A percentile compares a stretch with the other conserved stretches of the same genome.
These are phyloP conservation scores for Asterionellopsis glacialis DNA, from an alignment of 108 stramenopile species.

Conservation along the genomic window DNA sequence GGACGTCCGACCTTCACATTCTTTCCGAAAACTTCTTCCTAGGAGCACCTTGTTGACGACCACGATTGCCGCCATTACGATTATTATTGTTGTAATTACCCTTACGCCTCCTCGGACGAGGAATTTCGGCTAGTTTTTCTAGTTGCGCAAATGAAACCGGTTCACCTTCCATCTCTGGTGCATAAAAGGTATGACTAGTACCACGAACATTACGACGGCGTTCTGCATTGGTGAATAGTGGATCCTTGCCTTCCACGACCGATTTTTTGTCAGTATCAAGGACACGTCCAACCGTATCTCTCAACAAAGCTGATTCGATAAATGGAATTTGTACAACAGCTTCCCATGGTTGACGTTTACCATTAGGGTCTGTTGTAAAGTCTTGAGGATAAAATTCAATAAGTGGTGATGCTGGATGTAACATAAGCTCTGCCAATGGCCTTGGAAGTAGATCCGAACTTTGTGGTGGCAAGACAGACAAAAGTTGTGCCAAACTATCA, in stretches of 20 bases:
- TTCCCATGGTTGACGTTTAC: slow-evolving; percentile 94
- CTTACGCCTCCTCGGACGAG: too few species aligned
- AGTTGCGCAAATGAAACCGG: too few species aligned
- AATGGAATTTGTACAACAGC: slow-evolving; percentile 97
- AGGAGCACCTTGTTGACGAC: too few species aligned
- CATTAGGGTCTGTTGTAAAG: slow-evolving; percentile 80
- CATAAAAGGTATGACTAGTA: slow-evolving; percentile 47
- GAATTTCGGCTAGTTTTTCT: too few species aligned
- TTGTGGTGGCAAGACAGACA: slow-evolving; percentile 94
- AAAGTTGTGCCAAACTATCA: slow-evolving; percentile 90
- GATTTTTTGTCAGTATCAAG: slow-evolving; percentile 50
- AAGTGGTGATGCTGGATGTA: slow-evolving; percentile 81
- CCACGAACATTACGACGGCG: slow-evolving; percentile 67
- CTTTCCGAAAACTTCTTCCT: too few species aligned
- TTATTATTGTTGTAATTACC: too few species aligned
- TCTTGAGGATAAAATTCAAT: slow-evolving; percentile 84
- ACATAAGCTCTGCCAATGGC: slow-evolving; percentile 88
- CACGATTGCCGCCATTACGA: too few species aligned
- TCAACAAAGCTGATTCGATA: slow-evolving; percentile 82
- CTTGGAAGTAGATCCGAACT: slow-evolving; percentile 84
- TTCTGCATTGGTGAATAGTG: slow-evolving; percentile 58
- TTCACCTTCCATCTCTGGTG: neutral
- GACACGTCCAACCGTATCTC: slow-evolving; percentile 68
- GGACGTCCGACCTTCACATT: too few species aligned
- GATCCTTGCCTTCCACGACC: slow-evolving; percentile 7